phyloP scores from a whole-genome alignment of 257 asterid genomes.

The Solanum gandarillasii region DNA sequence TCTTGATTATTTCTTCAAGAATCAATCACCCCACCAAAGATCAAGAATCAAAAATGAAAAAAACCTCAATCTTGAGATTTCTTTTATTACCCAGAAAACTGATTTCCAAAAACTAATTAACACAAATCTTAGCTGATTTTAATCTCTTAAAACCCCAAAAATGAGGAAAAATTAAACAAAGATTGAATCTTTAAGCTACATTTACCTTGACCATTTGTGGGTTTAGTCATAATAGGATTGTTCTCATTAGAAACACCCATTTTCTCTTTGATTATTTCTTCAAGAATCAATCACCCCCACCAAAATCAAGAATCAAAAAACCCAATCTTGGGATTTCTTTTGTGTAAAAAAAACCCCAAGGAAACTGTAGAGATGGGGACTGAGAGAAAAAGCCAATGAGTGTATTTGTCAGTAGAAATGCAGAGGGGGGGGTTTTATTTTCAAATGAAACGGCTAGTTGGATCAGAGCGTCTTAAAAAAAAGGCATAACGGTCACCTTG shows the following conservation, averaged over 20 bases:
- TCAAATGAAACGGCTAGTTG: slow-evolving; percentile 90
- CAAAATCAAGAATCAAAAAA: not conserved
- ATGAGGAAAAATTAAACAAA: not conserved
- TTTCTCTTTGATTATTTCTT: not conserved
- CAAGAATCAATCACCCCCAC: not conserved
- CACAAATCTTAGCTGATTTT: not conserved
- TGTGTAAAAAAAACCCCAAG: not conserved
- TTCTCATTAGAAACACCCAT: slow-evolving; percentile 27
- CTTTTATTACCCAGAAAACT: not conserved
- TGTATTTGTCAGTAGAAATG: slow-evolving; percentile 25
- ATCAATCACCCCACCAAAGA: not conserved
- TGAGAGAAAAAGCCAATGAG: slow-evolving; percentile 1
- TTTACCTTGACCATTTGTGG: slow-evolving; percentile 45
- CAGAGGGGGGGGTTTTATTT: slow-evolving; percentile 11
- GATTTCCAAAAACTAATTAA: not conserved
- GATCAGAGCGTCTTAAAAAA: slow-evolving; percentile 2
- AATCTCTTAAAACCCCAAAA: not conserved
- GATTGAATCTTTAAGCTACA: not conserved
- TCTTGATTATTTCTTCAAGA: not conserved
- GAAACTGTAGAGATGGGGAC: not conserved
- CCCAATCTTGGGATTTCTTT: not conserved
- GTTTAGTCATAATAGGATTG: slow-evolving; percentile 29
- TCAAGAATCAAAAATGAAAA: not conserved
- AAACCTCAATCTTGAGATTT: not conserved
- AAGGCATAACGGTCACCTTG: slow-evolving; percentile 53